Conservation (phyloP, 441 rosid genomes). For the Erodium chrysanthum region DNA sequence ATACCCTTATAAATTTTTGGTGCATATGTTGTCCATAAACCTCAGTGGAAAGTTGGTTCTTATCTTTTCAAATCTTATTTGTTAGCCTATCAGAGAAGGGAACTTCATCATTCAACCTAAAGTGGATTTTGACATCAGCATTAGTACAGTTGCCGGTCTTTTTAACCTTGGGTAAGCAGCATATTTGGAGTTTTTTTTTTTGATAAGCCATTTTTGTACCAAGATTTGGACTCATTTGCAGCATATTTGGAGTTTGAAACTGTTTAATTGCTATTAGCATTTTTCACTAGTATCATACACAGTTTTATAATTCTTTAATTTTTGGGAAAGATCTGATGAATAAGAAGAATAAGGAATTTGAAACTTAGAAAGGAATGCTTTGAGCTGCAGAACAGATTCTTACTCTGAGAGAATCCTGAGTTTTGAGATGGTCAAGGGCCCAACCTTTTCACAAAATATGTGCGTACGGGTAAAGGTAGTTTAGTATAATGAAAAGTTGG, state of each 20-base stretch:
- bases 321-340: neutral
- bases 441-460: neutral
- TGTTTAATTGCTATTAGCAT: neutral
- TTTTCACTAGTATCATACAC: neutral
- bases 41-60: constrained; percentile 16
- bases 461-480: neutral
- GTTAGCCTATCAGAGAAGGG: constrained; percentile 96
- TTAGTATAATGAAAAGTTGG: neutral
- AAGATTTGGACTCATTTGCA: no score
- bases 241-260: constrained; percentile 14
- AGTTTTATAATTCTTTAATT: no score
- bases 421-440: neutral
- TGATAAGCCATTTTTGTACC: no score
- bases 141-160: constrained; percentile 95
- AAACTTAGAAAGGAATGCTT: neutral
- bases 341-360: neutral
- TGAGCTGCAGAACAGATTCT: neutral
- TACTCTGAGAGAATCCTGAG: neutral
- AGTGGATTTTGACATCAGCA: constrained; percentile 96
- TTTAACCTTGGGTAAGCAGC: constrained; percentile 87
- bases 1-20: neutral
- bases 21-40: constrained; percentile 11
- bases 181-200: constrained; percentile 17
- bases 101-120: constrained; percentile 98
- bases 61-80: constrained; percentile 17